Conservation (phyloP, 305 asterid genomes). For the Stenogyne calaminthoides region DNA sequence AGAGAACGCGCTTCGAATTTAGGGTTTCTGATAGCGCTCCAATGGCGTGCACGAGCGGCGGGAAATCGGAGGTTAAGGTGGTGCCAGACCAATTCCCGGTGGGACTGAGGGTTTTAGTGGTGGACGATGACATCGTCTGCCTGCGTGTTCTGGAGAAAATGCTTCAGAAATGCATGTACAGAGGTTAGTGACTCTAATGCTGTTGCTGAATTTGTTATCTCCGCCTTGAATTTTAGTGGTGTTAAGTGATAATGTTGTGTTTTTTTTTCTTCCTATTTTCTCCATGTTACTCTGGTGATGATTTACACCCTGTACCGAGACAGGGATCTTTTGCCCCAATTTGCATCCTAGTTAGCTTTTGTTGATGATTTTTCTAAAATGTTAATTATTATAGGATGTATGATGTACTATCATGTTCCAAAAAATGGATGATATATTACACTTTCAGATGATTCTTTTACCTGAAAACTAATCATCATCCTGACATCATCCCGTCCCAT, state of each 20-base stretch:
- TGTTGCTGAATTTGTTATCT: constrained; percentile 1
- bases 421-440: background rate
- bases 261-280: constrained; percentile 10
- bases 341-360: background rate
- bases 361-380: too few species aligned
- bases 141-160: constrained; percentile 68
- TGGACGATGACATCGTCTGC: constrained; percentile 74
- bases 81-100: constrained; percentile 71
- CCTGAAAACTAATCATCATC: background rate
- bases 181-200: constrained; percentile 45
- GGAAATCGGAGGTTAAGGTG: constrained; percentile 39
- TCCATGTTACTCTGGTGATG: constrained; percentile 6
- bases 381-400: background rate
- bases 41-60: constrained; percentile 43
- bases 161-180: constrained; percentile 76
- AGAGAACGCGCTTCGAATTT: constrained; percentile 3
- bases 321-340: background rate
- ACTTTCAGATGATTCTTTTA: background rate
- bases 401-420: background rate
- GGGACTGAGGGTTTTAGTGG: constrained; percentile 80
- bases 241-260: background rate
- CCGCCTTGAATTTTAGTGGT: background rate
- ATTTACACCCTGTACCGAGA: background rate
- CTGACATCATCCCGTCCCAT: background rate
- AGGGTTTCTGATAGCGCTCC: constrained; percentile 22